Base-by-base conservation (phyloP, 805 yeast genomes). In the Lipomyces orientalis region DNA sequence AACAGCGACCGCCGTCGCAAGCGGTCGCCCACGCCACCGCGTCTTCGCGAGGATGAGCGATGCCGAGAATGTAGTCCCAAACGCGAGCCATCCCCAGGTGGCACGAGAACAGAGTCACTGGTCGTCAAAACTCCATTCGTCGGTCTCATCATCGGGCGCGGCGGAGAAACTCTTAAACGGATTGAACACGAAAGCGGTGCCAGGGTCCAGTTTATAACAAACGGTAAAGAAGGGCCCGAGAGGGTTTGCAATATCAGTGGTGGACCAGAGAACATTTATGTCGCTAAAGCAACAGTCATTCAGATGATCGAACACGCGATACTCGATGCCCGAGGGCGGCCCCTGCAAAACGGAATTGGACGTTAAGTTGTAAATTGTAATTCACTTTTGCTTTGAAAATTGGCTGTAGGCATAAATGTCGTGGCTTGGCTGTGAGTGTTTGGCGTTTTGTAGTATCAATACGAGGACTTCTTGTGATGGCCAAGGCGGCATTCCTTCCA, bases 141-240 rank as follows among this genome's bases (percentile, higher is more conserved):
- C 4, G 75, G 75, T 12, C 64, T 72, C n/a, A 61, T 72, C 55
- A 72, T 72, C 43, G 75, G 75, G 14, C 65, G 74, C 6, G 72
- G 73, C 19, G 75, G 75, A 19, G 75, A 72, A 54, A 72, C 70
- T 4, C 66, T 72, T 16, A 73, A 70, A 59, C 46, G 59, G 19
- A 68, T 72, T 52, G 74, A 72, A 49, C 61, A 61, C 10, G 51
- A 60, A 14, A 72, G 67, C 35, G 72, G 73, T 12, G 74, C 72
- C n/a, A 59, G 70, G 25, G 70, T 72, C 5, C 75, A 72, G 55
- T 72, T 72, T 35, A 66, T 71, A 29, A 68, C 72, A 14, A 68
- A 71, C 54, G 71, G 70, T 25, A 64, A 64, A 22, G 74, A 71
- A 52, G 72, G 73, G n/a, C 65, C 74, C 9, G 72, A 71, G 35